phyloP scores from a whole-genome alignment of 345 rosid genomes.

The Acer saccharum region DNA sequence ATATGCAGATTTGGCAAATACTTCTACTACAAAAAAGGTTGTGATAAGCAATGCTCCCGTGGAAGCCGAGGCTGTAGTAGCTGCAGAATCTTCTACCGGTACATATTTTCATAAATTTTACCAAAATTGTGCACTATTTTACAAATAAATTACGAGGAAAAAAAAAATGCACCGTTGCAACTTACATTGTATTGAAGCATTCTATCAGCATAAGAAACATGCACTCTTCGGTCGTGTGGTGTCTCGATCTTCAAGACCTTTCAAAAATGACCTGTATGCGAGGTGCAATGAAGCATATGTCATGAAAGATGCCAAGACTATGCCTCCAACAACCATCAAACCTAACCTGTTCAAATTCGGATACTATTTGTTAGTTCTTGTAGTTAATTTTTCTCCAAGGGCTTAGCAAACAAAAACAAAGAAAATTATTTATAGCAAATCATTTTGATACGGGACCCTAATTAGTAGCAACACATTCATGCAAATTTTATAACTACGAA shows the following conservation, averaged over 20 bases:
- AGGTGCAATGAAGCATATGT: conserved; percentile 89
- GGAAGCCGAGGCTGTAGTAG: too few species aligned
- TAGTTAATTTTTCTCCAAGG: not conserved
- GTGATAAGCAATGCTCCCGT: too few species aligned
- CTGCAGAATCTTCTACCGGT: too few species aligned
- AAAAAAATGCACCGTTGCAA: conserved; percentile 16
- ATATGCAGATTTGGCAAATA: too few species aligned
- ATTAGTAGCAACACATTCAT: too few species aligned
- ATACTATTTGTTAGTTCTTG: not conserved
- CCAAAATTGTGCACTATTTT: conserved; percentile 13
- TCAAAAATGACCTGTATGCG: conserved; percentile 59
- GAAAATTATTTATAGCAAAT: not conserved
- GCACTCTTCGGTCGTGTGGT: conserved; percentile 42
- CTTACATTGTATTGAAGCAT: conserved; percentile 23
- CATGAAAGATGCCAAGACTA: conserved; percentile 84
- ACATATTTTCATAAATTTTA: not conserved
- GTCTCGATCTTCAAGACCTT: conserved; percentile 74
- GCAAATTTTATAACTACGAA: not conserved
- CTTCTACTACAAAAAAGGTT: too few species aligned
- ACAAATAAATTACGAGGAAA: conserved; percentile 25
- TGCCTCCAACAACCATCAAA: conserved; percentile 78
- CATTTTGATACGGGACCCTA: not conserved
- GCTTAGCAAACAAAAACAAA: conserved; percentile 1
- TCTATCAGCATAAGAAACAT: conserved; percentile 50
- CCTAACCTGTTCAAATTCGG: conserved; percentile 61